A percentile compares a stretch with the other conserved stretches of the same genome.
phyloP scores from a whole-genome alignment of 2,329 filamentous ascomycete species.

The Fusarium sp. region DNA sequence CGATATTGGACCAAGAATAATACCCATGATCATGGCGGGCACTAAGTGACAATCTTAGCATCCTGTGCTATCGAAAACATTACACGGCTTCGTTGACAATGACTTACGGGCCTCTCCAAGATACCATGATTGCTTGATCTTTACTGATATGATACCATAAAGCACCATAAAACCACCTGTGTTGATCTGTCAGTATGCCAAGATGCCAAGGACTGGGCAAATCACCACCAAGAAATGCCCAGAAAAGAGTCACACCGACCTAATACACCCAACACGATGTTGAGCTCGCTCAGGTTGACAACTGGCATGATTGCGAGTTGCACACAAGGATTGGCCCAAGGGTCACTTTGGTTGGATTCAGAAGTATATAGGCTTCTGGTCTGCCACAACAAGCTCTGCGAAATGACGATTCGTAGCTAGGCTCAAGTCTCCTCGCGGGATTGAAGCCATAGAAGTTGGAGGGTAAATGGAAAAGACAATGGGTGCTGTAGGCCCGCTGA shows the following conservation, averaged over 20 bases:
- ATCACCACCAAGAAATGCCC: slow-evolving; percentile 7
- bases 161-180: slow-evolving; percentile 63
- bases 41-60: slow-evolving; percentile 56
- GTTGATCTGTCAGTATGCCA: slow-evolving; percentile 26
- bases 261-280: slow-evolving; percentile 64
- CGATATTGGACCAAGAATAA: slow-evolving; percentile 68
- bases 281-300: slow-evolving; percentile 66
- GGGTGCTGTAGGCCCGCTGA: neutral
- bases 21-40: slow-evolving; percentile 68
- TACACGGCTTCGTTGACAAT: accelerated
- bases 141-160: slow-evolving; percentile 66
- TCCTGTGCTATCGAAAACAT: neutral
- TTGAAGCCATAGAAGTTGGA: neutral
- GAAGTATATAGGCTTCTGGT: slow-evolving; percentile 17
- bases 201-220: slow-evolving; percentile 20
- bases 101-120: slow-evolving; percentile 68
- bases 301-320: slow-evolving; percentile 29
- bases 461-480: neutral
- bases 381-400: neutral
- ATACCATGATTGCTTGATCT: slow-evolving; percentile 68
- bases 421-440: neutral
- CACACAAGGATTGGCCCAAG: neutral
- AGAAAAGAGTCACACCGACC: slow-evolving; percentile 52
- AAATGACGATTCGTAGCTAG: neutral
- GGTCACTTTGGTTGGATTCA: neutral